These are phyloP conservation scores for Amaranthus hypochondriacus DNA, from an alignment of 148 eudicot species.

Conservation along the genomic window DNA sequence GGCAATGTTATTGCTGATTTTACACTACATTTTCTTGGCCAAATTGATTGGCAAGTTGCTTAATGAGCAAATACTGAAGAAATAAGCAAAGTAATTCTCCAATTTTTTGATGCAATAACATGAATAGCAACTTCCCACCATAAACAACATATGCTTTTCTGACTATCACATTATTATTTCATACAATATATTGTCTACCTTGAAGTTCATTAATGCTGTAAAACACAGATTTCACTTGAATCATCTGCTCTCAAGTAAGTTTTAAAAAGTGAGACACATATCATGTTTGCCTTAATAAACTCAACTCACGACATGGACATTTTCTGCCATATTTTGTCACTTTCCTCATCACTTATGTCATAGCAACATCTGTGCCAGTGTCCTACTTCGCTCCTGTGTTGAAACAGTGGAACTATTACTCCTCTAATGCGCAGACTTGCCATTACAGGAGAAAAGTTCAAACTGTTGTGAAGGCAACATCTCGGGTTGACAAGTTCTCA, in stretches of 20 bases:
- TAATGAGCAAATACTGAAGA: background rate
- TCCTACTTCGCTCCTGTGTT: background rate
- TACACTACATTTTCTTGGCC: no score
- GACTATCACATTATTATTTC: background rate
- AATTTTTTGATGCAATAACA: background rate
- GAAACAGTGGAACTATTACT: no score
- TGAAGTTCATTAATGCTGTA: background rate
- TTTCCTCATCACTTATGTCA: background rate
- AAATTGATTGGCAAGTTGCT: no score
- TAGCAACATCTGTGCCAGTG: background rate
- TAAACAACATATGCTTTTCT: background rate
- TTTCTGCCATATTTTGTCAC: no score
- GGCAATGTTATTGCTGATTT: no score
- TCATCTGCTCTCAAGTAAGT: no score
- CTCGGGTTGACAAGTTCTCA: conserved; percentile 92
- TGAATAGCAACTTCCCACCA: background rate
- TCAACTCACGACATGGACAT: no score
- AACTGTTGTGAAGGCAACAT: conserved; percentile 66
- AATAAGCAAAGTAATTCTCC: background rate
- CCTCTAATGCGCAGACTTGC: background rate
- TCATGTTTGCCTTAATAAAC: no score
- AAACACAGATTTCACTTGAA: background rate
- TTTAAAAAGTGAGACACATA: no score
- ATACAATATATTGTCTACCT: background rate
- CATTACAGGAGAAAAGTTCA: conserved; percentile 51